phyloP scores from a whole-genome alignment of 495 filamentous ascomycete genomes.

The Venustampulla echinocandica region DNA sequence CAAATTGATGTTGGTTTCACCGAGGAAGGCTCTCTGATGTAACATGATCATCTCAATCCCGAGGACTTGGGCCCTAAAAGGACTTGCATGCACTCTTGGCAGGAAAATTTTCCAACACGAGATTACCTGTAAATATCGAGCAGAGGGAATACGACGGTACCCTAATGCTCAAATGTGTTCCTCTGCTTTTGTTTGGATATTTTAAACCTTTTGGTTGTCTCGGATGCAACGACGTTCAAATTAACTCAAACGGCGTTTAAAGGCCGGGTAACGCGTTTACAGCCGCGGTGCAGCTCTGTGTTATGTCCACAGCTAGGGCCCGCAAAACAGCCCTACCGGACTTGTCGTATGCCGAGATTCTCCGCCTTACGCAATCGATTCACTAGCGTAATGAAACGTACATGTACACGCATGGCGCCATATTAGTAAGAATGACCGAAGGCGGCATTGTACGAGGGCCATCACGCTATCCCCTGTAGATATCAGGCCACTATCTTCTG shows the following conservation, averaged over 20 bases:
- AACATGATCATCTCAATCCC: neutral
- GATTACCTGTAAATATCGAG: neutral
- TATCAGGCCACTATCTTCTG: too few relatives aligned
- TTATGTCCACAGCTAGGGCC: too few relatives aligned
- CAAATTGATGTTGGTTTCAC: neutral
- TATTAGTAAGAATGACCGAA: too few relatives aligned
- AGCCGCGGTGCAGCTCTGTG: too few relatives aligned
- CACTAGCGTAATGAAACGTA: too few relatives aligned
- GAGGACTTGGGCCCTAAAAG: neutral
- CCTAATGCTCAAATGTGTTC: neutral
- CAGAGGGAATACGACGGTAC: neutral
- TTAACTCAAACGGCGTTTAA: constrained; percentile 1
- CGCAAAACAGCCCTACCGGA: too few relatives aligned
- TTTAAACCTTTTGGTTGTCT: neutral
- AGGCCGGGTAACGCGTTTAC: neutral
- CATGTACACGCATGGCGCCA: too few relatives aligned
- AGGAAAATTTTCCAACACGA: neutral
- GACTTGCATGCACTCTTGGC: neutral
- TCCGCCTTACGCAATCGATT: too few relatives aligned
- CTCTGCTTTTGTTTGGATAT: neutral
- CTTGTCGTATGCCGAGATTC: too few relatives aligned
- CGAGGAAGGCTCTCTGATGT: neutral
- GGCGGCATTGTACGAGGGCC: too few relatives aligned
- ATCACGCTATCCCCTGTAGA: too few relatives aligned
- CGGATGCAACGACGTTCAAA: neutral